Evolutionary conservation across 2,329 filamentous ascomycete genomes (phyloP).

Genomic region (Stachybotrys echinatus): DNA sequence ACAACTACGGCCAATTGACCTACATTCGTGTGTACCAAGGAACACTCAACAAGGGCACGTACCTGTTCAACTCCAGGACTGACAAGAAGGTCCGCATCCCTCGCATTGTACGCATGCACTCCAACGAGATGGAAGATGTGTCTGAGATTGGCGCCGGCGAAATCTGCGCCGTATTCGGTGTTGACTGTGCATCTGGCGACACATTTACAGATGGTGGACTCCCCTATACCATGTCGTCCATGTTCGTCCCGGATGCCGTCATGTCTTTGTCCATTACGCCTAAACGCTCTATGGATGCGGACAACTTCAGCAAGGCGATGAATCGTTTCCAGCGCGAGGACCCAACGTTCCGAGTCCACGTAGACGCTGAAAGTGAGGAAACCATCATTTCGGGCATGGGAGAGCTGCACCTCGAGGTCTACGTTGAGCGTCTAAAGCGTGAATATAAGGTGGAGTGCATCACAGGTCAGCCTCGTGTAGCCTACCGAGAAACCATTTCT

Average conservation of each 20-base stretch:
- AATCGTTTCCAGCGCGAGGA: conserved; percentile 98
- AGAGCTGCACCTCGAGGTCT: conserved; percentile 93
- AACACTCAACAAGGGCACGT: conserved; percentile 77
- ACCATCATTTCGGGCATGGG: conserved; percentile 99
- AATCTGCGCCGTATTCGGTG: conserved; percentile 96
- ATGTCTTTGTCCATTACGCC: conserved; percentile 97
- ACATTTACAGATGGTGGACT: conserved; percentile 94
- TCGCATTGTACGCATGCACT: conserved; percentile 98
- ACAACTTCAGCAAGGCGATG: conserved; percentile 98
- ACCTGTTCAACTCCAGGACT: conserved; percentile 88
- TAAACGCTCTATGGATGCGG: conserved; percentile 84
- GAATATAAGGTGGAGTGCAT: conserved; percentile 96
- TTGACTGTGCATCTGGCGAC: conserved; percentile 95
- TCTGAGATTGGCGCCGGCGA: conserved; percentile 89
- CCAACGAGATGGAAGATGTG: conserved; percentile 98
- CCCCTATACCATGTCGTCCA: conserved; percentile 93
- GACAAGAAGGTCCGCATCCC: conserved; percentile 97
- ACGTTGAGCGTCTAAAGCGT: conserved; percentile 91
- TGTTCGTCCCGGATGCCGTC: conserved; percentile 97
- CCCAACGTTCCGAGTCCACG: conserved; percentile 91
- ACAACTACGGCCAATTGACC: conserved; percentile 95
- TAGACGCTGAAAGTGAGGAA: conserved; percentile 88
- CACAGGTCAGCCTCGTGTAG: conserved; percentile 94
- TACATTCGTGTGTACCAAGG: conserved; percentile 99
- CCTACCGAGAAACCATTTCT: conserved; percentile 91